Evolutionary conservation across 352 stramenopile species (phyloP), one percentile per base, ranked within the genome.

Genomic region (Phytopythium chamaehyphon): DNA sequence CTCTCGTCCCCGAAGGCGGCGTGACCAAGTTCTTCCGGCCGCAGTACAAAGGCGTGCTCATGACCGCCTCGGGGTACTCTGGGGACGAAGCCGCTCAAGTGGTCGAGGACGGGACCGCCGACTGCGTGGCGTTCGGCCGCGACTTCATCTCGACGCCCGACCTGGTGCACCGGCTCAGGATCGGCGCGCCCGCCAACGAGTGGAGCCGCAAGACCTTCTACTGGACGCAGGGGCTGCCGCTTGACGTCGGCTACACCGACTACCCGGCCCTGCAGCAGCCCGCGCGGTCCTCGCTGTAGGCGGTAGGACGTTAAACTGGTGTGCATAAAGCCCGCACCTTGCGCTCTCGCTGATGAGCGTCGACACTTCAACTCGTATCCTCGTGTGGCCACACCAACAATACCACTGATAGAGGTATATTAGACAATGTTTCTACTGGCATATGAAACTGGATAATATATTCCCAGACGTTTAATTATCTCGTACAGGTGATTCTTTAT

Each of bases 81-180:
- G 54, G 51, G 14, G 54, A 62, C 1, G 57, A 69, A 16, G 74
- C 62, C 3, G 10, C 66, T 2, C 53, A 62, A 31, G 64, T 60
- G 0, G 54, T 86, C 6, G 54, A 68, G 19, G 55, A 69, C 24
- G 70, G 65, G 2, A 21, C 50, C 3, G 66, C 59, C 23, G 71
- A 85, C 38, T 53, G 69, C 6, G 62, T 85, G 7, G 71, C 68
- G 0, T 83, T 73, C 40, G 71, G 73, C 16, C 47, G 59, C 4
- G 54, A 65, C 51, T 84, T 78, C 58, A 82, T 83, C 31, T 60
- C 71, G n/a, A 84, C 66, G 45, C 73, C 73, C 1, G 69, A 83
- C 40, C 50, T 84, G 18, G 65, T 77, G n/a, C 39, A 70, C 21
- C 59, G 71, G 6, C 52, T 84, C 22, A 47, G 64, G 42, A 33